Base-by-base conservation (phyloP, 2,329 filamentous ascomycete genomes). In the Penicillium olsonii region DNA sequence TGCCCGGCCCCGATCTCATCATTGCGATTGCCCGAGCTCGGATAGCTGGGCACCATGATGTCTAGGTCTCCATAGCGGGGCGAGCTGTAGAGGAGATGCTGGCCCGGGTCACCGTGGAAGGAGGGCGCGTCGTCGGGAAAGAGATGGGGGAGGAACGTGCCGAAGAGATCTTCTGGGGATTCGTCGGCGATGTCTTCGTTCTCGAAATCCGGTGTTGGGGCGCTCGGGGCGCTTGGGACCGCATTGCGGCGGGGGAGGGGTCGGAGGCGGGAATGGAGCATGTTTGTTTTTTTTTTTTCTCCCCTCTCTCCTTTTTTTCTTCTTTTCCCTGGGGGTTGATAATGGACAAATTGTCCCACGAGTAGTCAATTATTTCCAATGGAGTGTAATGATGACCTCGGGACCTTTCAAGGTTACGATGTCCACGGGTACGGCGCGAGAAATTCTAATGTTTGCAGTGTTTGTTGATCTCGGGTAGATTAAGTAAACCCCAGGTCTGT, bases 71-170 rank as follows among this genome's bases (percentile, higher is more conserved):
- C 74, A 58, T 69, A 74, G 29, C 60, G 56, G 10, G 69, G 68
- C 9, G 72, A 75, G 17, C 63, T 66, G 66, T 84, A 84, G 37
- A 79, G 62, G 14, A 84, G 75, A 4, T 68, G 62, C 12, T 78
- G 74, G 37, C 76, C 74, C 0, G 77, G 72, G 42, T 79, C 75
- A 53, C 82, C 81, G 59, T 84, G 80, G 50, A 75, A 75, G 56
- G 77, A 77, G 27, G 75, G 74, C 12, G 76, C 62, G 61, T 84
- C 80, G 52, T 84, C 80, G 6, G 78, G 75, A 67, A 83, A 82
- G 49, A 84, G 71, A 51, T 75, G 69, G 24, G 78, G 74, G 7
- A 83, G 72, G n/a, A 79, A 76, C 12, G 73, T 70, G 8, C 72
- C 66, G 62, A 84, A 82, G 57, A 83, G 72, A 63, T 82, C 78